Evolutionary conservation across 78 protist genomes (phyloP), one percentile per base, ranked within the genome.

Genomic region (Speleostelium caveatum): DNA sequence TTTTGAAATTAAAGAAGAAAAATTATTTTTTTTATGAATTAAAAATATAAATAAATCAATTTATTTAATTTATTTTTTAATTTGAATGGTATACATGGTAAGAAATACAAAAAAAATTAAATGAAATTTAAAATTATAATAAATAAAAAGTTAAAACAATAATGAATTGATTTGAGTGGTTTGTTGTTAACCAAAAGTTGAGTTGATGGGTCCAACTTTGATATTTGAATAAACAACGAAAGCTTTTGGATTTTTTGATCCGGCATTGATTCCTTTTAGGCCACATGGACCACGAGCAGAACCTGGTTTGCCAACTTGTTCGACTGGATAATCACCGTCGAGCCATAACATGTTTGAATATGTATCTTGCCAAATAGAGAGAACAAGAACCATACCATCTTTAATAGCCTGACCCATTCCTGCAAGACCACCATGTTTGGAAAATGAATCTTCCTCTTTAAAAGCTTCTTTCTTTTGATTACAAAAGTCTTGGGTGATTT

Each of bases 351-450:
- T 94, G 30, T 94, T 36, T 1, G 75, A 94, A 4, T 14, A 26
- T 21, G 75, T 55, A 58, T 94, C 96, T 55, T 94, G 96, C 96
- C 96, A 94, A 32, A 94, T 80, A 49, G 86, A 62, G 41, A 94
- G 39, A 16, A 94, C 96, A 26, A 94, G 86, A n/a, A 94, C 95
- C 93, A 93, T 78, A 22, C 96, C 96, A 67, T 30, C 51, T 21
- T 73, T 32, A 12, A 91, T 33, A 0, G 95, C 80, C 3, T 87
- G 61, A 28, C 96, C 96, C 93, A 92, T 86, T n/a, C 30, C 28
- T 19, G 45, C 26, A 32, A 94, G 42, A n/a, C 96, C 96, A 53
- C 95, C 95, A 33, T 94, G 94, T 36, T 86, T 49, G 10, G 19
- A 16, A 85, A 94, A 94, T 16, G 74, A 87, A 72, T 53, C 77